Evolutionary conservation across 108 stramenopile species (phyloP).

Genomic region (Pseudonitzschia multiseries): DNA sequence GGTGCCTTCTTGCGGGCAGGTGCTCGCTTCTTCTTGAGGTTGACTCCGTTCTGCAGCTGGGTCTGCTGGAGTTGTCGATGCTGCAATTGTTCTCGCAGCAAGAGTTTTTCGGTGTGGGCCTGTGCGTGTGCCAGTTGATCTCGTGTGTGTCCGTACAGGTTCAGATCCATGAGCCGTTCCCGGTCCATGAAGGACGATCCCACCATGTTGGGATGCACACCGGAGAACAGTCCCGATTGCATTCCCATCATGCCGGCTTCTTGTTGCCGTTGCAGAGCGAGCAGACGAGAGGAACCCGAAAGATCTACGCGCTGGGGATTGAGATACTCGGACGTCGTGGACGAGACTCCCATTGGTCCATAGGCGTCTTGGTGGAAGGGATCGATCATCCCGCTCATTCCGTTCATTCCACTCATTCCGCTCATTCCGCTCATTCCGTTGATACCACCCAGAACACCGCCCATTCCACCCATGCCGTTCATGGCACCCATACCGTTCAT

Average conservation of each 20-base stretch:
- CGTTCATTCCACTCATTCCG: background rate
- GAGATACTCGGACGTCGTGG: background rate
- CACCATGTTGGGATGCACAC: conserved; percentile 11
- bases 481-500: background rate
- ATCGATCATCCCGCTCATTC: conserved; percentile 8
- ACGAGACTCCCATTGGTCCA: background rate
- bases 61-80: conserved; percentile 13
- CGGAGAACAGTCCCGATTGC: conserved; percentile 14
- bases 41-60: conserved; percentile 3
- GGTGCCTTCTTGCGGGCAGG: conserved; percentile 50
- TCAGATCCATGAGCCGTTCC: conserved; percentile 8
- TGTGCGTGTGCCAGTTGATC: conserved; percentile 12
- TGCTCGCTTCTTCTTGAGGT: conserved; percentile 40
- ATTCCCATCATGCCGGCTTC: conserved; percentile 8
- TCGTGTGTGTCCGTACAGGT: conserved; percentile 13
- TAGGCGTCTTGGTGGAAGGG: conserved; percentile 21
- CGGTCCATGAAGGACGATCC: conserved; percentile 11
- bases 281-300: conserved; percentile 19
- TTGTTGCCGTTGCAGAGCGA: conserved; percentile 22
- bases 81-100: conserved; percentile 16
- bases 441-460: background rate
- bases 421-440: conserved; percentile 7
- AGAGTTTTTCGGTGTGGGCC: conserved; percentile 18
- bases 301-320: conserved; percentile 25
- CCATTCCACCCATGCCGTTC: conserved; percentile 18